Conservation (phyloP, 305 asterid genomes). For the Lippia alba region DNA sequence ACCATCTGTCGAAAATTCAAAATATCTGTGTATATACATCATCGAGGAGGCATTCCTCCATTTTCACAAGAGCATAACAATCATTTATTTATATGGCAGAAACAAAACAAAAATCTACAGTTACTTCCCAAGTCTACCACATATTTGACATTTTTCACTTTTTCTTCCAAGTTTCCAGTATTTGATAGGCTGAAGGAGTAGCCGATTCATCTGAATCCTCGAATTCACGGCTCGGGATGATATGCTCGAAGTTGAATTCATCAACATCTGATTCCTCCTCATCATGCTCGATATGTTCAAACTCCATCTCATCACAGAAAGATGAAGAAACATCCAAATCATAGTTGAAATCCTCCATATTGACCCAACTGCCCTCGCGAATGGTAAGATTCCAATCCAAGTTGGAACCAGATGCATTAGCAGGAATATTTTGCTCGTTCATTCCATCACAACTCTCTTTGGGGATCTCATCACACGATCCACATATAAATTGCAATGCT, state of each 20-base stretch:
- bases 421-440: slow-evolving; percentile 16
- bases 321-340: slow-evolving; percentile 25
- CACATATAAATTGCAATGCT: slow-evolving; percentile 59
- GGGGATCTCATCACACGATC: slow-evolving; percentile 36
- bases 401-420: slow-evolving; percentile 21
- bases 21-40: no score
- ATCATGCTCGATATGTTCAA: slow-evolving; percentile 33
- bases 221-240: slow-evolving; percentile 39
- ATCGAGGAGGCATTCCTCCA: no score
- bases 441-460: slow-evolving; percentile 24
- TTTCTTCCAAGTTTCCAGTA: slow-evolving; percentile 75
- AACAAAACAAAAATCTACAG: no score
- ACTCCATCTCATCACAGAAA: slow-evolving; percentile 32
- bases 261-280: slow-evolving; percentile 43
- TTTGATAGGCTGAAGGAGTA: slow-evolving; percentile 73
- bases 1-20: no score
- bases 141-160: slow-evolving; percentile 27
- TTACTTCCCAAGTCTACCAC: no score
- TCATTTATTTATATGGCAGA: no score
- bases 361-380: slow-evolving; percentile 12
- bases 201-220: slow-evolving; percentile 44
- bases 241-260: slow-evolving; percentile 42
- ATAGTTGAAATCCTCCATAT: slow-evolving; percentile 35
- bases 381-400: slow-evolving; percentile 16
- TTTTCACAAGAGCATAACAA: no score